Evolutionary conservation across 2,329 filamentous ascomycete genomes (phyloP).

Genomic region (Myrmaecium sp.): DNA sequence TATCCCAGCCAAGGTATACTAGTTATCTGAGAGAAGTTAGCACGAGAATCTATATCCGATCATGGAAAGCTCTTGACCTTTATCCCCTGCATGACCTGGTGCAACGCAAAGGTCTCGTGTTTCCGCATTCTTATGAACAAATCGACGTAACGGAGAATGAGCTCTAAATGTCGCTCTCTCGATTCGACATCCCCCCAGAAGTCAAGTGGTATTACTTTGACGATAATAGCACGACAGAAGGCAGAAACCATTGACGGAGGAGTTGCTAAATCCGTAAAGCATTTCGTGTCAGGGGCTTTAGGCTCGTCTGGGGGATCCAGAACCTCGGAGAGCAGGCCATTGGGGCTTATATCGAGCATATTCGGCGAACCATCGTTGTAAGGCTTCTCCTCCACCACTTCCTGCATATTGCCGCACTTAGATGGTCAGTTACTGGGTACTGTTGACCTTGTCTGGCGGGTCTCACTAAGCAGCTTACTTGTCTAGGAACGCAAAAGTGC

Average conservation of each 20-base stretch:
- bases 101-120: conserved; percentile 66
- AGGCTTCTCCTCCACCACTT: too few relatives aligned
- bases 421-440: too few relatives aligned
- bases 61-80: conserved; percentile 38
- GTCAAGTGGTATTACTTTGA: conserved; percentile 52
- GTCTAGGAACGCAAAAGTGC: conserved; percentile 80
- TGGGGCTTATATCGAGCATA: too few relatives aligned
- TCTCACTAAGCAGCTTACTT: not conserved
- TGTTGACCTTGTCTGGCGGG: not conserved
- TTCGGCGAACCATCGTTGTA: too few relatives aligned
- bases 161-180: conserved; percentile 40
- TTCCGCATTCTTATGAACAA: conserved; percentile 60
- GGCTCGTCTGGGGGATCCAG: too few relatives aligned
- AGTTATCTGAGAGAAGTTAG: conserved; percentile 5
- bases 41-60: not conserved
- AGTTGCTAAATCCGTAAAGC: conserved; percentile 50
- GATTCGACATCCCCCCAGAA: conserved; percentile 52
- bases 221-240: conserved; percentile 65
- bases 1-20: too few relatives aligned
- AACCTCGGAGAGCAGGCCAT: too few relatives aligned
- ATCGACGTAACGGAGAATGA: conserved; percentile 53
- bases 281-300: not conserved
- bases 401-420: too few relatives aligned
- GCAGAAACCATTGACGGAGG: conserved; percentile 56
- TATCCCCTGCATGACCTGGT: conserved; percentile 59